phyloP scores from a whole-genome alignment of 2,329 filamentous ascomycete genomes.

The Colletotrichum melonis region DNA sequence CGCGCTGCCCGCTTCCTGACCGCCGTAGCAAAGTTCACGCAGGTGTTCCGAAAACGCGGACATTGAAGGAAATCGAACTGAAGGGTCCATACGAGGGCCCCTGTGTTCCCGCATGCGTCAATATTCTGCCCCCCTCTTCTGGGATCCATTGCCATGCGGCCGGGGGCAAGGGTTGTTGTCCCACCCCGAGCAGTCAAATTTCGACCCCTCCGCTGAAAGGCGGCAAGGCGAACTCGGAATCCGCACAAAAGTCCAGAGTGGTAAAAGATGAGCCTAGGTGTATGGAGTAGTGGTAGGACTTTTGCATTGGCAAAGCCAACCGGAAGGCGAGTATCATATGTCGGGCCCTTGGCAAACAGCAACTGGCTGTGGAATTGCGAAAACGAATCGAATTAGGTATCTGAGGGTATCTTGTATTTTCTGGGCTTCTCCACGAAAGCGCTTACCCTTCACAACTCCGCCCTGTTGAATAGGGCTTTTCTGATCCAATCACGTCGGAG shows the following conservation, averaged over 20 bases:
- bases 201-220: conserved; percentile 2
- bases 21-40: neutral
- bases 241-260: neutral
- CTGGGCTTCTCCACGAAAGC: conserved; percentile 4
- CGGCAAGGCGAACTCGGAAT: neutral
- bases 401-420: neutral
- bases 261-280: too few species aligned
- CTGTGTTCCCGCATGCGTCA: conserved; percentile 23
- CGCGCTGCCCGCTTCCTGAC: neutral
- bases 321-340: neutral
- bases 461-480: neutral
- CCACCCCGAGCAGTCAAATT: neutral
- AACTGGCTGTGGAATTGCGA: neutral
- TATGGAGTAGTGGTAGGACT: too few species aligned
- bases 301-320: neutral
- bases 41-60: conserved; percentile 14
- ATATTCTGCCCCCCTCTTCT: conserved; percentile 15
- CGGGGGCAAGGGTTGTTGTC: conserved; percentile 1
- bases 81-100: conserved; percentile 25
- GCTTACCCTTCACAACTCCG: neutral
- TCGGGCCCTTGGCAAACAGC: neutral
- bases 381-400: neutral
- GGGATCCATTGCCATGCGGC: conserved; percentile 7
- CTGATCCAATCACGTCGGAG: neutral
- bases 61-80: neutral